Conservation (phyloP, 2,329 filamentous ascomycete species). For the Hypomyces rosellus region DNA sequence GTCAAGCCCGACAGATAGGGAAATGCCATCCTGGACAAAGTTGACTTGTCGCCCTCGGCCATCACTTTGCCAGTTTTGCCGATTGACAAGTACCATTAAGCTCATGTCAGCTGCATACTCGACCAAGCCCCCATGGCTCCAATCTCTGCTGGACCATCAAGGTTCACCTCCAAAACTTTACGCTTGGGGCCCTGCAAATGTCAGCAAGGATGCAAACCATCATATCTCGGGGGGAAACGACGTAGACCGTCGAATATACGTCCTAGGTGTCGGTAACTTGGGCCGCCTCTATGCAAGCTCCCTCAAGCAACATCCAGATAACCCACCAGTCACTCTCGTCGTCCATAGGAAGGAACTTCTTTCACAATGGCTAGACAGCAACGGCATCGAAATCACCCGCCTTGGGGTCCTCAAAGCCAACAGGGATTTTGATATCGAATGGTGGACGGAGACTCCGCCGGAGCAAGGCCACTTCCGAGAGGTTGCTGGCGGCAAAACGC, state of each 20-base stretch:
- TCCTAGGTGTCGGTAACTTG: conserved; percentile 76
- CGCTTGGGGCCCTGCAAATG: conserved; percentile 28
- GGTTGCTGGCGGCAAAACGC: conserved; percentile 34
- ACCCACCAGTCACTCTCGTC: conserved; percentile 74
- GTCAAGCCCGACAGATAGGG: too few species aligned
- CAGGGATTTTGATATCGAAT: conserved; percentile 44
- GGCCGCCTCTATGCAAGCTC: conserved; percentile 73
- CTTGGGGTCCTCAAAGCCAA: conserved; percentile 24
- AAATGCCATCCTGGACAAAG: too few species aligned
- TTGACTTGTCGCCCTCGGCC: too few species aligned
- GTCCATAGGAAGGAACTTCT: conserved; percentile 55
- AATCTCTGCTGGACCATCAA: conserved; percentile 20
- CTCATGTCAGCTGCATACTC: conserved; percentile 6
- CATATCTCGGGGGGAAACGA: conserved; percentile 4
- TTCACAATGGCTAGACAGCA: conserved; percentile 37
- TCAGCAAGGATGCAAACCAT: conserved; percentile 11
- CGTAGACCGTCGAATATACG: conserved; percentile 53
- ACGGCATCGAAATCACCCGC: conserved; percentile 41
- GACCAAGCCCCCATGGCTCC: conserved; percentile 29
- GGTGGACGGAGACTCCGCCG: conserved; percentile 45
- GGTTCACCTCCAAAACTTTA: conserved; percentile 28
- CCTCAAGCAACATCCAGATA: conserved; percentile 51
- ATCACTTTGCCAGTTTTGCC: too few species aligned
- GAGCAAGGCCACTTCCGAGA: conserved; percentile 31
- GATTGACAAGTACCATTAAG: too few species aligned